A percentile compares a stretch with the other conserved stretches of the same genome.
phyloP scores from a whole-genome alignment of 305 asterid genomes.

The Solanum hybrid region DNA sequence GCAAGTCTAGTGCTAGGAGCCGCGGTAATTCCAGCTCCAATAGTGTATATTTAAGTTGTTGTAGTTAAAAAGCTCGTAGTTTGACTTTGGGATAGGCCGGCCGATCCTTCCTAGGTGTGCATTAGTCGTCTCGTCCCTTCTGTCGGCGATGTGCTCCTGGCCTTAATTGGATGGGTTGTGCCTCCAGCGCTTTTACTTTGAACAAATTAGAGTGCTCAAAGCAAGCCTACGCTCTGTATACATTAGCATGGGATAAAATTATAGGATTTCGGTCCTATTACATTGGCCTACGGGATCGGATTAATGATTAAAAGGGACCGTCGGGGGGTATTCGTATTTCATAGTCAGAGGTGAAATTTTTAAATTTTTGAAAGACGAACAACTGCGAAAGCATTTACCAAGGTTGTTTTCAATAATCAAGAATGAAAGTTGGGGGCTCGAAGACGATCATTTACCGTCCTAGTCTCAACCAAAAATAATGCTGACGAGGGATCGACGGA shows the following conservation, averaged over 20 bases:
- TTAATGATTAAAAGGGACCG: not conserved
- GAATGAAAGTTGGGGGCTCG: not conserved
- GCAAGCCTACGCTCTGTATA: conserved; percentile 10
- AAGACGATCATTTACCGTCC: not conserved
- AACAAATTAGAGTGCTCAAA: too few species aligned
- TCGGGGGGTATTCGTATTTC: not conserved
- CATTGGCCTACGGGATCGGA: conserved; percentile 47
- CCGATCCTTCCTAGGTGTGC: too few species aligned
- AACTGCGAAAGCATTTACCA: not conserved
- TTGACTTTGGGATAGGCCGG: too few species aligned
- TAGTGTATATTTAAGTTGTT: too few species aligned
- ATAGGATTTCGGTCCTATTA: conserved; percentile 33
- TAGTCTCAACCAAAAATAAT: not conserved
- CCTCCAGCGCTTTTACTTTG: too few species aligned
- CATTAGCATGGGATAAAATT: conserved; percentile 69
- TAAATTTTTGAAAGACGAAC: not conserved
- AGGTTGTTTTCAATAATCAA: not conserved
- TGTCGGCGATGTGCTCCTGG: too few species aligned
- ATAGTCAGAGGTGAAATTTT: not conserved
- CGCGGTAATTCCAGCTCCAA: too few species aligned
- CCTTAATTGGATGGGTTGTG: too few species aligned
- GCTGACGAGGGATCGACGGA: not conserved
- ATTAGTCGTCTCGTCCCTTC: too few species aligned
- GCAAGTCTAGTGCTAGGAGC: too few species aligned
- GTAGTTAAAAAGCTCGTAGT: too few species aligned